Percentiles rank a stretch among this genome's conserved stretches.
phyloP scores from a whole-genome alignment of 2,329 filamentous ascomycete species.

The Pyrenophora graminea region DNA sequence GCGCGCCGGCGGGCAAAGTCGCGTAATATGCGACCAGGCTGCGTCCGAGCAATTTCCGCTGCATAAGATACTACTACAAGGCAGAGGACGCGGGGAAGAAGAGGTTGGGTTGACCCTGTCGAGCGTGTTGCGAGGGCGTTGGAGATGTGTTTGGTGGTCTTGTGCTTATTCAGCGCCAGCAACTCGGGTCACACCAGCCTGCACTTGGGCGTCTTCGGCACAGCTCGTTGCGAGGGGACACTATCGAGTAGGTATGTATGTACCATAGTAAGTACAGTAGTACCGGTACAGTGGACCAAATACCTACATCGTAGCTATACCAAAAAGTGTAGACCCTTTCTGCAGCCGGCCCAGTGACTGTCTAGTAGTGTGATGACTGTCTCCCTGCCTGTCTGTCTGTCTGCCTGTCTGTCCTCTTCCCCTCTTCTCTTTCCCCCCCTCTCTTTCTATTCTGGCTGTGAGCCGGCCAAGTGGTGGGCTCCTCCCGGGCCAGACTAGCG shows the following conservation, averaged over 20 bases:
- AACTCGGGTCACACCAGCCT: no score
- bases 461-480: slow-evolving; percentile 6
- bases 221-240: neutral
- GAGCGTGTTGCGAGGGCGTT: slow-evolving; percentile 2
- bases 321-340: slow-evolving; percentile 8
- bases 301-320: neutral
- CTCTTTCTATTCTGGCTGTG: slow-evolving; percentile 8
- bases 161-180: neutral
- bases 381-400: no score
- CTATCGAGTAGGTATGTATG: no score
- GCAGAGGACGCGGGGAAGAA: slow-evolving; percentile 12
- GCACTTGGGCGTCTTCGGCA: neutral
- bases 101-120: no score
- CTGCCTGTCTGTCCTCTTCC: neutral
- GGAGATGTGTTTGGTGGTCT: neutral
- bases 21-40: slow-evolving; percentile 14
- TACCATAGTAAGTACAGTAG: no score
- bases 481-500: slow-evolving; percentile 32
- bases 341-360: slow-evolving; percentile 3
- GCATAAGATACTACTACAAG: slow-evolving; percentile 12
- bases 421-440: slow-evolving; percentile 7
- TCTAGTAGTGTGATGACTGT: no score
- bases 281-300: no score
- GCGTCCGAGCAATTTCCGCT: slow-evolving; percentile 20
- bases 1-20: slow-evolving; percentile 9